Evolutionary conservation across 176 grass and related monocot species (phyloP).

Genomic region (Oryza meyeriana): DNA sequence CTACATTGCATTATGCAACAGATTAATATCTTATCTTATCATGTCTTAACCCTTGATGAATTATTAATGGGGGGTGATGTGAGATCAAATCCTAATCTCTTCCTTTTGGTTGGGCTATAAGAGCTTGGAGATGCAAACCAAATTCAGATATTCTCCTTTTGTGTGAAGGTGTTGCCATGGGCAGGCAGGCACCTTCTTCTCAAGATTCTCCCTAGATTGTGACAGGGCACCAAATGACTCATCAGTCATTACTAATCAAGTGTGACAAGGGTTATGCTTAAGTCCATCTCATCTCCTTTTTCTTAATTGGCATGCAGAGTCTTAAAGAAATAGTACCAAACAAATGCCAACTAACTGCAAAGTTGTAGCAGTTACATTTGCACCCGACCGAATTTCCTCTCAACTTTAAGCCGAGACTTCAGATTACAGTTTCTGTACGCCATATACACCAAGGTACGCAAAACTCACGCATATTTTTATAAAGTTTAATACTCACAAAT

Average conservation of each 20-base stretch:
- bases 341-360: background rate
- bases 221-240: conserved; percentile 25
- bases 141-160: background rate
- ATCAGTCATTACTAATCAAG: conserved; percentile 4
- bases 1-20: background rate
- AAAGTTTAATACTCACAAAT: background rate
- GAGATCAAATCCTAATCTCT: conserved; percentile 16
- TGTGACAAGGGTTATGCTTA: background rate
- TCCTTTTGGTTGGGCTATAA: conserved; percentile 35
- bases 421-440: background rate
- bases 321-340: conserved; percentile 23
- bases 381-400: background rate
- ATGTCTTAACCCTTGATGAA: conserved; percentile 10
- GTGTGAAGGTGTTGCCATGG: conserved; percentile 33
- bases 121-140: conserved; percentile 32
- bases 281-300: background rate
- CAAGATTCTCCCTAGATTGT: conserved; percentile 27
- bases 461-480: background rate
- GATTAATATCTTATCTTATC: conserved; percentile 42
- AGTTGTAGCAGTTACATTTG: conserved; percentile 8
- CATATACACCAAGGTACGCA: too few relatives aligned
- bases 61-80: conserved; percentile 13
- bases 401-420: background rate
- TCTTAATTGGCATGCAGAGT: conserved; percentile 1
- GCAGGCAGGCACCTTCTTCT: background rate